Conservation (phyloP, 345 rosid genomes). For the Populus alba region DNA sequence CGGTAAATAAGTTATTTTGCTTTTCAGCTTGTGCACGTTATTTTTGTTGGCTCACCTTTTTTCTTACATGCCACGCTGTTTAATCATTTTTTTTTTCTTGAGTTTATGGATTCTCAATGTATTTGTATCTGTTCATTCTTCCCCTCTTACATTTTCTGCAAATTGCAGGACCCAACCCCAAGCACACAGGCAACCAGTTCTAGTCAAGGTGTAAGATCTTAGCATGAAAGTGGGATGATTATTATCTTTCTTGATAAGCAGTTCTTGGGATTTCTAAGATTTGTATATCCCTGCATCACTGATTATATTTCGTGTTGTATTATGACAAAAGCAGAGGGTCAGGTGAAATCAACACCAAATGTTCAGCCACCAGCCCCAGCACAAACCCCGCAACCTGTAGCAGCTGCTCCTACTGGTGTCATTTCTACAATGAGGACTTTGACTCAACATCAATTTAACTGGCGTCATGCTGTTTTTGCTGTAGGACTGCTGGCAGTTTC, state of each 20-base stretch:
- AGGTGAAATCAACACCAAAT: constrained; percentile 46
- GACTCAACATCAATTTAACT: constrained; percentile 45
- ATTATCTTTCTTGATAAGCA: not conserved
- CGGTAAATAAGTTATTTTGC: constrained; percentile 62
- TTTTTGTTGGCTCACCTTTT: not conserved
- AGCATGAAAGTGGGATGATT: constrained; percentile 5
- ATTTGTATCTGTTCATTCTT: not conserved
- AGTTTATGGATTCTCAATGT: not conserved
- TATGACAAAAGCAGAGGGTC: constrained; percentile 41
- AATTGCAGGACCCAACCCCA: constrained; percentile 75
- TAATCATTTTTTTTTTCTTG: not conserved
- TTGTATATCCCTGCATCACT: constrained; percentile 8
- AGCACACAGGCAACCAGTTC: constrained; percentile 52
- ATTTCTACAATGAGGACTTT: constrained; percentile 36
- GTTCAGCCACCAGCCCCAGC: constrained; percentile 49
- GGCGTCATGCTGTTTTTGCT: constrained; percentile 82
- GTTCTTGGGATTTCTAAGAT: constrained; percentile 13
- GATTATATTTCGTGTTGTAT: constrained; percentile 21
- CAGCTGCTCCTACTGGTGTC: constrained; percentile 49
- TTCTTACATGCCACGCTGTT: not conserved
- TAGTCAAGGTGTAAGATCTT: constrained; percentile 50
- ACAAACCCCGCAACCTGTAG: constrained; percentile 55
- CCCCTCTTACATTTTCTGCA: constrained; percentile 10
- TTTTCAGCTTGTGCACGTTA: no score
- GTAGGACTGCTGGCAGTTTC: constrained; percentile 78